These are phyloP conservation scores for Pachysandra terminalis DNA, from an alignment of 164 flowering plant genomes.

Conservation along the genomic window DNA sequence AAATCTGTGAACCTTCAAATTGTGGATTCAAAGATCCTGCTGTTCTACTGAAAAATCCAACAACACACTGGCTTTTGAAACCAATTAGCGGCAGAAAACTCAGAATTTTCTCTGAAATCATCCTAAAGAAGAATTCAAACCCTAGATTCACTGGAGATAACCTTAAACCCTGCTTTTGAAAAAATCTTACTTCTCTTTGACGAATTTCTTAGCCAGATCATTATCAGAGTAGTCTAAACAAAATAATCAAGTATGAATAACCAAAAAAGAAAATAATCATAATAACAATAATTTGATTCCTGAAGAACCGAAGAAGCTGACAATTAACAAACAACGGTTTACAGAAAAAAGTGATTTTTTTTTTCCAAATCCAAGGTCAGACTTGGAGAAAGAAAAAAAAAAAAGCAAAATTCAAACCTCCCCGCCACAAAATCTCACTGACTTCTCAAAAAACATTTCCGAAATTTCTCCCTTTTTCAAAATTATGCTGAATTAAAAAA, in stretches of 20 bases:
- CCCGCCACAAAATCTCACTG: constrained; percentile 3
- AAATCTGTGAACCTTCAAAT: too few relatives aligned
- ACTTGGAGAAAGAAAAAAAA: constrained; percentile 1
- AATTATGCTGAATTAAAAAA: constrained; percentile 15
- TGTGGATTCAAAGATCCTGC: neutral
- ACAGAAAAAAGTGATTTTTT: neutral
- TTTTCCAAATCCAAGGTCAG: constrained; percentile 1
- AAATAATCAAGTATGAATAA: neutral
- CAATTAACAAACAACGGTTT: neutral
- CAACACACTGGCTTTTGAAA: neutral
- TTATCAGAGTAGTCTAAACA: neutral
- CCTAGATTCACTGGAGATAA: neutral
- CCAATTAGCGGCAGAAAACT: neutral
- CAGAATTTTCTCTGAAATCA: neutral
- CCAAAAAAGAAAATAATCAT: too few relatives aligned
- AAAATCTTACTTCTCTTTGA: neutral
- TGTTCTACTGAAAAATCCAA: neutral
- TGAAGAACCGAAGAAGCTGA: neutral
- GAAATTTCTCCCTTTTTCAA: constrained; percentile 12
- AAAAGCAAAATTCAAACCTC: neutral
- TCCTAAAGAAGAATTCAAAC: neutral
- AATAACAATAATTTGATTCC: constrained; percentile 2
- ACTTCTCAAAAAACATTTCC: constrained; percentile 1
- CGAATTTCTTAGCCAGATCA: neutral
- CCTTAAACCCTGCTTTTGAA: neutral